phyloP scores from a whole-genome alignment of 768 basidiomycete species.

The Pisolithus marmoratus region DNA sequence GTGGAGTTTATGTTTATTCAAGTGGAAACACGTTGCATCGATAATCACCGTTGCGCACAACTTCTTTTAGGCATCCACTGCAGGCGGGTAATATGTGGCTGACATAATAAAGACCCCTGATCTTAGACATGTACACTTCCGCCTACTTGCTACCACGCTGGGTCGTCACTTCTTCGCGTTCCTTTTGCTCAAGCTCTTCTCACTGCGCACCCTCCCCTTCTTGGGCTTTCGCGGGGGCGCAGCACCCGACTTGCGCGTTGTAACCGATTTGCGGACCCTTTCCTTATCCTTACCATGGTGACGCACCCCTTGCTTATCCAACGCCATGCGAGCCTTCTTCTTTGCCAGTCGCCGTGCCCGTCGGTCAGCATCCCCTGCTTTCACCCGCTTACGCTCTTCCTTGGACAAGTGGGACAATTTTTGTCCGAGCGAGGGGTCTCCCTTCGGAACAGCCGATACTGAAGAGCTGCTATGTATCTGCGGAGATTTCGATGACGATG shows the following conservation, averaged over 20 bases:
- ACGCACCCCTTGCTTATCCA: conserved; percentile 37
- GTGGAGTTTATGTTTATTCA: too few species aligned
- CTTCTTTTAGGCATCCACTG: too few species aligned
- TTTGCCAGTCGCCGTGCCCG: conserved; percentile 82
- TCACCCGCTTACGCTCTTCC: conserved; percentile 79
- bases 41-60: too few species aligned
- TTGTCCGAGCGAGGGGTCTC: conserved; percentile 77
- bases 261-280: conserved; percentile 39
- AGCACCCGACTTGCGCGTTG: conserved; percentile 17
- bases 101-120: too few species aligned
- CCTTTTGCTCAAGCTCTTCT: conserved; percentile 46
- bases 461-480: background rate
- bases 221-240: conserved; percentile 22
- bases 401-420: conserved; percentile 74
- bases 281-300: conserved; percentile 39
- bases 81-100: too few species aligned
- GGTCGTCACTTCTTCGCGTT: conserved; percentile 50
- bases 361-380: conserved; percentile 74
- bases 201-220: conserved; percentile 48
- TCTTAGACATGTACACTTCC: too few species aligned
- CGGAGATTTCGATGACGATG: background rate
- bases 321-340: conserved; percentile 67
- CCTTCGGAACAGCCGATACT: conserved; percentile 47
- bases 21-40: too few species aligned
- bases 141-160: background rate